Conservation (phyloP, 331 rosid species). For the Malus hybrid region DNA sequence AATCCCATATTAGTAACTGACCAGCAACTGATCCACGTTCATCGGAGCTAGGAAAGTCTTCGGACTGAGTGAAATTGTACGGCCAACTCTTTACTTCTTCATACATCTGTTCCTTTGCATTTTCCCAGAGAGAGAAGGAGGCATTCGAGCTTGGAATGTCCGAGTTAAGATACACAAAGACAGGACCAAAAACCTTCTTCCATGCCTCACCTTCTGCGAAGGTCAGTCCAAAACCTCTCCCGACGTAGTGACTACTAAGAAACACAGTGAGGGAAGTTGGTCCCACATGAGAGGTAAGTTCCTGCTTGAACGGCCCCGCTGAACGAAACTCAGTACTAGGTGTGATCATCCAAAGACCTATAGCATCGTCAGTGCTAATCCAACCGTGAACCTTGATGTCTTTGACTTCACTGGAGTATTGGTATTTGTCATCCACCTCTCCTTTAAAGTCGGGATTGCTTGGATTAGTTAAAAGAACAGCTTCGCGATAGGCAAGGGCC, state of each 20-base stretch:
- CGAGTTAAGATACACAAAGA: conserved; percentile 49
- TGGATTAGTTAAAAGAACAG: conserved; percentile 55
- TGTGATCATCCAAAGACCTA: conserved; percentile 66
- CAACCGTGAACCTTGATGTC: conserved; percentile 36
- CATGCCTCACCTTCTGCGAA: conserved; percentile 57
- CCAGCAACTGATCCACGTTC: conserved; percentile 48
- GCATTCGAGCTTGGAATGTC: not conserved
- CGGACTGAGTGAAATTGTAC: conserved; percentile 40
- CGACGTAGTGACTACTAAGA: conserved; percentile 68
- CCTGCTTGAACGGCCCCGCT: conserved; percentile 62
- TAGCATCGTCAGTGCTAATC: conserved; percentile 12
- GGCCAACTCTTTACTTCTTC: conserved; percentile 57
- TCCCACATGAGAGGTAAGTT: conserved; percentile 73
- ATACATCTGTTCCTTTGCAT: conserved; percentile 45
- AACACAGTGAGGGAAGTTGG: conserved; percentile 61
- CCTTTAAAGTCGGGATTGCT: conserved; percentile 29
- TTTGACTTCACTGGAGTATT: conserved; percentile 20
- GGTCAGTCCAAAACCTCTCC: conserved; percentile 19
- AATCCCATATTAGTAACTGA: conserved; percentile 30
- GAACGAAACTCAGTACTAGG: conserved; percentile 57
- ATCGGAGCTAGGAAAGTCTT: conserved; percentile 25
- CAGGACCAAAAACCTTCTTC: conserved; percentile 79
- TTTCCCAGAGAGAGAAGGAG: conserved; percentile 32
- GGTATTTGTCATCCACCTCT: conserved; percentile 54
- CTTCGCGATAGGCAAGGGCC: conserved; percentile 53